Conservation (phyloP, 306 rosid genomes). For the Gleditsia sinensis region DNA sequence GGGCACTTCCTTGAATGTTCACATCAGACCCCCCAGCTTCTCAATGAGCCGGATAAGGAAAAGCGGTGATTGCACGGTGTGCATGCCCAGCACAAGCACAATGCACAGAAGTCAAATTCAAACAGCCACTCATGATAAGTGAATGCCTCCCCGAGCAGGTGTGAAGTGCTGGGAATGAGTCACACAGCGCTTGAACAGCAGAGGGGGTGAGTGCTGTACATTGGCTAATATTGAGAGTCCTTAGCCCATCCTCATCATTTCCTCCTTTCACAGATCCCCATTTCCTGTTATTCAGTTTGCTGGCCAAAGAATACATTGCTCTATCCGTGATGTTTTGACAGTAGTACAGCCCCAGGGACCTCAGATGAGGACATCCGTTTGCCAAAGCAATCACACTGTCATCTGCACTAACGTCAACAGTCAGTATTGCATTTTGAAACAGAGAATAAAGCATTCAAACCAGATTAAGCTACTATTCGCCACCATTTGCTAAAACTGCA, state of each 20-base stretch:
- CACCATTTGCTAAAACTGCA: conserved; percentile 37
- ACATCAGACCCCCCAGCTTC: background rate
- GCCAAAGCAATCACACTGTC: conserved; percentile 97
- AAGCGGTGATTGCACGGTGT: conserved; percentile 48
- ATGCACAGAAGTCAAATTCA: conserved; percentile 82
- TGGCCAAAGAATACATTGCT: conserved; percentile 97
- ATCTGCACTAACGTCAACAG: conserved; percentile 54
- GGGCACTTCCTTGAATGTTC: background rate
- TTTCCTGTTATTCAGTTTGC: conserved; percentile 66
- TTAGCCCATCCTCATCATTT: conserved; percentile 78
- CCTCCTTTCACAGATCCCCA: conserved; percentile 70
- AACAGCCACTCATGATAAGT: conserved; percentile 91
- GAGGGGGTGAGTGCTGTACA: conserved; percentile 97
- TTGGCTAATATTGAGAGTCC: conserved; percentile 86
- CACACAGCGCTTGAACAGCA: conserved; percentile 93
- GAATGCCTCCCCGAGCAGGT: conserved; percentile 95
- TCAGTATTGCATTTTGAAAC: background rate
- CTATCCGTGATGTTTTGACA: conserved; percentile 95
- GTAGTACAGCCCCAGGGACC: conserved; percentile 90
- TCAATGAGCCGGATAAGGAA: conserved; percentile 73
- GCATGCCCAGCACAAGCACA: conserved; percentile 88
- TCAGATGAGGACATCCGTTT: conserved; percentile 70
- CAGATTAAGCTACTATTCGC: background rate
- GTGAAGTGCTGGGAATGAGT: conserved; percentile 88
- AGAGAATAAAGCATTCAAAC: background rate